Evolutionary conservation across 805 yeast species (phyloP).

Genomic region (Cyberlindnera meyerae): DNA sequence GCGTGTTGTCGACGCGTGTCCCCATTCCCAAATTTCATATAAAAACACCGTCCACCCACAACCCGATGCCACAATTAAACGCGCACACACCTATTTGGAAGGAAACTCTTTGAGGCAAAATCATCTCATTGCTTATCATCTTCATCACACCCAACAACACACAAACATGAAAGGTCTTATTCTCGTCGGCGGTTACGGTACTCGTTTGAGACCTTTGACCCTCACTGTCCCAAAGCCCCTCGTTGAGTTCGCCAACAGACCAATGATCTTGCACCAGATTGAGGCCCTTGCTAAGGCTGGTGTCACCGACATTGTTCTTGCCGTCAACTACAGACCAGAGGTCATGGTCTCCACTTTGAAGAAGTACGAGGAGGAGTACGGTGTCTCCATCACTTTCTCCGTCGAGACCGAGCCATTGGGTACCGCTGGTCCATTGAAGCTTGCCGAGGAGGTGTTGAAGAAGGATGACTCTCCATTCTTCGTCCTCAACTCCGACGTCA

Average conservation of each 20-base stretch:
- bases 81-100: neutral
- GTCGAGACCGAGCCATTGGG: constrained; percentile 99
- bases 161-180: constrained; percentile 87
- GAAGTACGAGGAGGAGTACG: constrained; percentile 91
- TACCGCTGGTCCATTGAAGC: constrained; percentile 98
- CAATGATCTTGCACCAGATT: constrained; percentile 98
- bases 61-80: no score
- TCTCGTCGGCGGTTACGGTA: constrained; percentile 99
- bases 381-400: constrained; percentile 91
- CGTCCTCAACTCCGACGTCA: constrained; percentile 96
- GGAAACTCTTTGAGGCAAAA: constrained; percentile 13
- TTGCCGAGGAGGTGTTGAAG: constrained; percentile 89
- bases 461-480: constrained; percentile 97
- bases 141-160: neutral
- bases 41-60: no score
- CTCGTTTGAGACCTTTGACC: constrained; percentile 98
- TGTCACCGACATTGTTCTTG: constrained; percentile 96
- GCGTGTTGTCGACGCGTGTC: no score
- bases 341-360: constrained; percentile 95
- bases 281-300: constrained; percentile 98
- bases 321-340: constrained; percentile 99
- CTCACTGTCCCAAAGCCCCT: constrained; percentile 93
- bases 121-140: constrained; percentile 3
- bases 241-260: constrained; percentile 98
- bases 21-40: no score